These are phyloP conservation scores for Chlorella ohadii DNA, from an alignment of 139 green algal genomes.

Conservation along the genomic window DNA sequence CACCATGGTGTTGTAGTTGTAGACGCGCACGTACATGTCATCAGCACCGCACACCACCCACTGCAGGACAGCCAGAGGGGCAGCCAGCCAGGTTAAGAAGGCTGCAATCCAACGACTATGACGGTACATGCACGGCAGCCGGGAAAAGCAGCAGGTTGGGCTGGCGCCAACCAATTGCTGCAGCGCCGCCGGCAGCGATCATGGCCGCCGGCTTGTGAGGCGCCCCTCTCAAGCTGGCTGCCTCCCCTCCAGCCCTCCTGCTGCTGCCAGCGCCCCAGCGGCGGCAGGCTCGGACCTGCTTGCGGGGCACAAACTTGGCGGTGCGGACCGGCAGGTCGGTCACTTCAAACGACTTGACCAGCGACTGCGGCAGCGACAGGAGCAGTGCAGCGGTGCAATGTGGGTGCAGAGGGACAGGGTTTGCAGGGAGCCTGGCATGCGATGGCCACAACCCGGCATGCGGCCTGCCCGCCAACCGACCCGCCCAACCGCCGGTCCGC, in stretches of 20 bases:
- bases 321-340: slow-evolving; percentile 95
- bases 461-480: not conserved
- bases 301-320: slow-evolving; percentile 97
- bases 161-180: too few species aligned
- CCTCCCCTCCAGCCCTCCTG: too few species aligned
- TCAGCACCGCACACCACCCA: slow-evolving; percentile 96
- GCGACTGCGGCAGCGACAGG: slow-evolving; percentile 60
- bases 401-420: not conserved
- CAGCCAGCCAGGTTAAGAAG: too few species aligned
- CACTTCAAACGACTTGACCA: slow-evolving; percentile 99
- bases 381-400: not conserved
- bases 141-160: too few species aligned
- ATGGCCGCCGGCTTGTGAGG: too few species aligned
- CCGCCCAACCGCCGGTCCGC: not conserved
- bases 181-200: too few species aligned
- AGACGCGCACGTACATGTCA: slow-evolving; percentile 98
- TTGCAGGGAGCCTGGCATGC: not conserved
- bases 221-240: too few species aligned
- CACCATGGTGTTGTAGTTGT: slow-evolving; percentile 99
- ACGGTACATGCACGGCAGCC: too few species aligned
- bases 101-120: too few species aligned
- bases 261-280: too few species aligned
- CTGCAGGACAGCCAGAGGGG: slow-evolving; percentile 40
- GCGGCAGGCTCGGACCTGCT: slow-evolving; percentile 54
- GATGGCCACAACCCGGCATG: not conserved